Conservation (phyloP, 306 rosid species). For the Crataegus laevigata region DNA sequence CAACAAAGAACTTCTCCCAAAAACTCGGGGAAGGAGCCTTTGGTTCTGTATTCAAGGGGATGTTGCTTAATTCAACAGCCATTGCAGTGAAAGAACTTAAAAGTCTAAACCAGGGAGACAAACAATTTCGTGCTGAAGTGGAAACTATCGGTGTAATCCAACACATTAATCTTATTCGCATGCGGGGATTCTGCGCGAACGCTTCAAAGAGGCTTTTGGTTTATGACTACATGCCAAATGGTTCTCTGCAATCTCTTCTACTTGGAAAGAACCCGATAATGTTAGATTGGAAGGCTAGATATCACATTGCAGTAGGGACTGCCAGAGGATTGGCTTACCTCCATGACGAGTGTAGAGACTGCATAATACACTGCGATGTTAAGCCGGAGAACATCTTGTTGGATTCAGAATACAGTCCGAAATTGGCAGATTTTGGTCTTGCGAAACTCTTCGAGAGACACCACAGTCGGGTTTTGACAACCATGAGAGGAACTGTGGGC, state of each 20-base stretch:
- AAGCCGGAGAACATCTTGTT: constrained; percentile 65
- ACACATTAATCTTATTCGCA: neutral
- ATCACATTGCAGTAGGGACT: constrained; percentile 42
- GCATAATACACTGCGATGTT: constrained; percentile 56
- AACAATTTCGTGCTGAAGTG: neutral
- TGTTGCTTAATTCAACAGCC: neutral
- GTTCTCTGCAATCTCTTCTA: too few relatives aligned
- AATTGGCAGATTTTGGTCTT: constrained; percentile 51
- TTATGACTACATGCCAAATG: too few relatives aligned
- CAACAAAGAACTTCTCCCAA: neutral
- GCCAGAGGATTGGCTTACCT: constrained; percentile 51
- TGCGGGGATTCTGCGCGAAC: neutral
- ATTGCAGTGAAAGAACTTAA: neutral
- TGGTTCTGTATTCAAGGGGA: neutral
- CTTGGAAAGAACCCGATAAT: too few relatives aligned
- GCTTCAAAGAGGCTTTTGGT: neutral
- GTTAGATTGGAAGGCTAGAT: too few relatives aligned
- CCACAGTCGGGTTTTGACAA: constrained; percentile 22
- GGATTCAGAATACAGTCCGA: constrained; percentile 28
- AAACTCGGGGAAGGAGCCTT: neutral
- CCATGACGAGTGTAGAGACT: constrained; percentile 49
- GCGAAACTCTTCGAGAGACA: constrained; percentile 39
- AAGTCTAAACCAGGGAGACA: neutral
- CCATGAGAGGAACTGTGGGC: constrained; percentile 63
- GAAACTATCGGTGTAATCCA: neutral